Evolutionary conservation across 306 rosid species (phyloP).

Genomic region (Citrullus colocynthis): DNA sequence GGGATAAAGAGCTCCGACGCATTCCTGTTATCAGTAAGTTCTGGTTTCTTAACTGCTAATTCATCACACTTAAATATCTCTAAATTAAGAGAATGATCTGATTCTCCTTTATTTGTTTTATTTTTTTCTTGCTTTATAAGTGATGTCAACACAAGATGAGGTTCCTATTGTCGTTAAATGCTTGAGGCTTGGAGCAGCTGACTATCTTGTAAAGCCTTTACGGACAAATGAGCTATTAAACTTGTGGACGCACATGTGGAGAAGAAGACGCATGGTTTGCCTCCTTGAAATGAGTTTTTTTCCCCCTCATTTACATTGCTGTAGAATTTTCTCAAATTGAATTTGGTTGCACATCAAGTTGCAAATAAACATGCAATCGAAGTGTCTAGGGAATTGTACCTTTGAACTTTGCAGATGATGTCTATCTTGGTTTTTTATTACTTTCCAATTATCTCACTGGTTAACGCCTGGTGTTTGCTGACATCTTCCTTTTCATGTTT

Average conservation of each 20-base stretch:
- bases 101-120: slow-evolving; percentile 9
- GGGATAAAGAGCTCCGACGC: slow-evolving; percentile 64
- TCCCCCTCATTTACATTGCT: neutral
- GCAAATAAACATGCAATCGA: neutral
- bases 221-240: slow-evolving; percentile 92
- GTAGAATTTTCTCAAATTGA: neutral
- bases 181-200: slow-evolving; percentile 96
- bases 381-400: neutral
- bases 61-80: neutral
- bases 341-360: neutral
- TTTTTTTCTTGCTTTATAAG: slow-evolving; percentile 31
- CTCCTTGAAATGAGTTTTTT: neutral
- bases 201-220: slow-evolving; percentile 97
- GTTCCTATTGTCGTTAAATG: slow-evolving; percentile 92
- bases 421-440: neutral
- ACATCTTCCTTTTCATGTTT: neutral
- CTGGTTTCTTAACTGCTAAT: neutral
- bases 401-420: neutral
- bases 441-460: neutral
- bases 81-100: neutral
- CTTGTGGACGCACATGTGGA: slow-evolving; percentile 99
- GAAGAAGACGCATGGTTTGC: slow-evolving; percentile 96
- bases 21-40: slow-evolving; percentile 88
- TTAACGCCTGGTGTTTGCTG: neutral
- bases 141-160: slow-evolving; percentile 98